phyloP scores from a whole-genome alignment of 1,139 yeast genomes.

The Debaryomyces nepalensis region DNA sequence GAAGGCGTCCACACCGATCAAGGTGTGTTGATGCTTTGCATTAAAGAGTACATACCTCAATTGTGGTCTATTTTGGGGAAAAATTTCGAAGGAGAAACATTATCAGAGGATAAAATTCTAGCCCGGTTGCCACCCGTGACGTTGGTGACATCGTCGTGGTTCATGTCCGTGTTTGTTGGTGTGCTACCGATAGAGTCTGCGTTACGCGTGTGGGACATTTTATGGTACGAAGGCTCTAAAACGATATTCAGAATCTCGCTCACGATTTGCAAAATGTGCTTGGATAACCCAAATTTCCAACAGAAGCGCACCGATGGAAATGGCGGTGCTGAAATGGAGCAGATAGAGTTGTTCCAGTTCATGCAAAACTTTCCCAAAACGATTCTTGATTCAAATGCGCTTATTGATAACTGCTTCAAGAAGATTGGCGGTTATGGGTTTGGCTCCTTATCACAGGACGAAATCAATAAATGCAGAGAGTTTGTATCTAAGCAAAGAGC shows the following conservation, averaged over 20 bases:
- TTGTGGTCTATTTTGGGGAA: conserved; percentile 66
- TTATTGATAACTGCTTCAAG: conserved; percentile 77
- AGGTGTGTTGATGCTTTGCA: conserved; percentile 87
- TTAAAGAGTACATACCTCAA: conserved; percentile 81
- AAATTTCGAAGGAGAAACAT: conserved; percentile 45
- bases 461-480: conserved; percentile 73
- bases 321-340: conserved; percentile 52
- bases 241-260: conserved; percentile 82
- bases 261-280: conserved; percentile 79
- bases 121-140: conserved; percentile 87
- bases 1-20: conserved; percentile 97
- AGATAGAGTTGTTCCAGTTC: conserved; percentile 84
- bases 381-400: conserved; percentile 67
- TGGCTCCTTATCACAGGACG: conserved; percentile 80
- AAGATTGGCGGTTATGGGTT: conserved; percentile 69
- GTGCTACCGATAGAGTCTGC: conserved; percentile 86
- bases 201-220: conserved; percentile 89
- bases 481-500: conserved; percentile 71
- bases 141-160: conserved; percentile 95
- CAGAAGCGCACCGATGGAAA: conserved; percentile 20
- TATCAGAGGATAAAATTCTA: conserved; percentile 65
- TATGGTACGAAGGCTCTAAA: conserved; percentile 91
- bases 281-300: conserved; percentile 57
- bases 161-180: conserved; percentile 93
- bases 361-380: conserved; percentile 83